These are phyloP conservation scores for Thyridium curvatum DNA, from an alignment of 2,329 filamentous ascomycete species.

Conservation along the genomic window DNA sequence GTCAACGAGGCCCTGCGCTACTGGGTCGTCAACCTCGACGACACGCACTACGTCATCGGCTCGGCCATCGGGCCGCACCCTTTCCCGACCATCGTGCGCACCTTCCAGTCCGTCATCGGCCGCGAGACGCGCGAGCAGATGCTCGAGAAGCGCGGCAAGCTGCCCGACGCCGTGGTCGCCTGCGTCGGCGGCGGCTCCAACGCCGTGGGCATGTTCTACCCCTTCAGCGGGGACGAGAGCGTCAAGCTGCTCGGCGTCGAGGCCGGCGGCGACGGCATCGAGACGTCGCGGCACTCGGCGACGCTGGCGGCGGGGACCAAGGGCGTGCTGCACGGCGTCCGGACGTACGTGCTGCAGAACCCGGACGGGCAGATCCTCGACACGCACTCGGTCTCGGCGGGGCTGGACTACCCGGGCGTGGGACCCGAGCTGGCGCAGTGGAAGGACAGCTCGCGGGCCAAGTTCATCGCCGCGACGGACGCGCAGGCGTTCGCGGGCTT, in stretches of 20 bases:
- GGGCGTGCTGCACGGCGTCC: slow-evolving; percentile 91
- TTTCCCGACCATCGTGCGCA: slow-evolving; percentile 95
- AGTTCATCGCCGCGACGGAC: slow-evolving; percentile 88
- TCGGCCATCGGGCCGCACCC: slow-evolving; percentile 96
- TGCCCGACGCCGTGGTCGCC: slow-evolving; percentile 92
- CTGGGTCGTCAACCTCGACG: slow-evolving; percentile 89
- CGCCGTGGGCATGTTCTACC: slow-evolving; percentile 96
- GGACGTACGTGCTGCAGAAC: slow-evolving; percentile 93
- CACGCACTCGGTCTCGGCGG: slow-evolving; percentile 94
- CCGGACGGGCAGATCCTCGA: slow-evolving; percentile 88
- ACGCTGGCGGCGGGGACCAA: slow-evolving; percentile 82
- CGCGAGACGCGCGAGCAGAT: slow-evolving; percentile 92
- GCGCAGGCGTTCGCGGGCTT: slow-evolving; percentile 86
- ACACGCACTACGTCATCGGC: slow-evolving; percentile 97
- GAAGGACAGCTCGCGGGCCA: slow-evolving; percentile 85
- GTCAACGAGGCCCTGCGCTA: slow-evolving; percentile 93
- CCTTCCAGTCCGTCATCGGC: slow-evolving; percentile 95
- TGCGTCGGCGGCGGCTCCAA: slow-evolving; percentile 96
- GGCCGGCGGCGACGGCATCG: slow-evolving; percentile 86
- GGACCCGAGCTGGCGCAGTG: slow-evolving; percentile 86
- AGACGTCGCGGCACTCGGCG: slow-evolving; percentile 79
- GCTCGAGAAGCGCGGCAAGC: slow-evolving; percentile 73
- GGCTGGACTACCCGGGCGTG: slow-evolving; percentile 94
- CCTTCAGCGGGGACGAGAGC: slow-evolving; percentile 76
- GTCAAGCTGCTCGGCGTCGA: slow-evolving; percentile 93